Conservation (phyloP, 2,329 filamentous ascomycete genomes). For the Canariomyces notabilis region DNA sequence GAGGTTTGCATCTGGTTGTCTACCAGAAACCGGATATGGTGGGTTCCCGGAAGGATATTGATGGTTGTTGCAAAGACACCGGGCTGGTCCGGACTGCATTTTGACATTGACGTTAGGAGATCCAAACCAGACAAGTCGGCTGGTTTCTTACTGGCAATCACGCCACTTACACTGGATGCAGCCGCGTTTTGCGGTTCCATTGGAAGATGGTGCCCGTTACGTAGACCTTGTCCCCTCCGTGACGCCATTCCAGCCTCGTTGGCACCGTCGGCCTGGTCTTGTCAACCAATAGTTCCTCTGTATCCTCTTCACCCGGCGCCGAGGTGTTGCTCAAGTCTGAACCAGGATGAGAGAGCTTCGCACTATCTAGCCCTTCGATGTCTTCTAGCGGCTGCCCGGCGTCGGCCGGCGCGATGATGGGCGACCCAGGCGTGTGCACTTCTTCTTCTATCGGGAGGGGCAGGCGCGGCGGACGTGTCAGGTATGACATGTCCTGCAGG, state of each 20-base stretch:
- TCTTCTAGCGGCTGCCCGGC: conserved; percentile 46
- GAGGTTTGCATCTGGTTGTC: conserved; percentile 91
- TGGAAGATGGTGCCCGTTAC: conserved; percentile 96
- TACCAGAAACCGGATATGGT: conserved; percentile 94
- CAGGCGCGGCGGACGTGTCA: conserved; percentile 74
- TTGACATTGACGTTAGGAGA: conserved; percentile 11
- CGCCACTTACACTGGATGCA: conserved; percentile 73
- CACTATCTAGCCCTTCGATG: conserved; percentile 43
- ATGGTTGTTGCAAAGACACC: conserved; percentile 71
- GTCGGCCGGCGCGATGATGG: conserved; percentile 72
- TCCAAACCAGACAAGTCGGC: neutral
- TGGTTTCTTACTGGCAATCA: neutral
- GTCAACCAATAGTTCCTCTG: conserved; percentile 70
- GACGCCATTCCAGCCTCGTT: conserved; percentile 79
- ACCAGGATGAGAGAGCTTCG: conserved; percentile 46
- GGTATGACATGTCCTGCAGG: conserved; percentile 58
- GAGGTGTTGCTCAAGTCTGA: conserved; percentile 55
- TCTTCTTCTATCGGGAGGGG: conserved; percentile 93
- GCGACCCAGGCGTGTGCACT: conserved; percentile 81
- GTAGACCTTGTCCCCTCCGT: conserved; percentile 82
- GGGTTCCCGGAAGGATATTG: conserved; percentile 84
- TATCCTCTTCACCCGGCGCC: conserved; percentile 70
- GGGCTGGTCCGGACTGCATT: conserved; percentile 46
- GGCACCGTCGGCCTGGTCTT: conserved; percentile 75
- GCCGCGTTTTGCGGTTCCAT: conserved; percentile 90